These are phyloP conservation scores for Hymenoscyphus scutula DNA, from an alignment of 2,329 filamentous ascomycete species.

Conservation along the genomic window DNA sequence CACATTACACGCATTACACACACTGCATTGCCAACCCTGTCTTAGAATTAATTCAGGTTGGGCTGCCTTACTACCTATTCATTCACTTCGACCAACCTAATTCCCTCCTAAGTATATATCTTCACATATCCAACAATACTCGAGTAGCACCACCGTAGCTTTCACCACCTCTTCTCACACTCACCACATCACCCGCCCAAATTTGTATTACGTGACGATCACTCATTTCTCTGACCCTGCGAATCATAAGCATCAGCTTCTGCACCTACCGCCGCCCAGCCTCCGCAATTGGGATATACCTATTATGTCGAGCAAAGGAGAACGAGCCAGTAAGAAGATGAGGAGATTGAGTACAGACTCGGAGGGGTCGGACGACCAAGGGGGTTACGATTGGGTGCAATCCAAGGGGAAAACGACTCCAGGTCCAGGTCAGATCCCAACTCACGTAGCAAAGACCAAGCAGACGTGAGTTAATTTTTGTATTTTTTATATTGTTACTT, in stretches of 20 bases:
- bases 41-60: too few relatives aligned
- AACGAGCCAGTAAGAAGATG: conserved; percentile 30
- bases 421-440: conserved; percentile 10
- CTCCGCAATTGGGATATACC: conserved; percentile 3
- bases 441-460: too few relatives aligned
- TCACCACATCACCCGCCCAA: background rate
- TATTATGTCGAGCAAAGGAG: conserved; percentile 29
- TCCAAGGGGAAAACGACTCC: conserved; percentile 16
- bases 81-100: too few relatives aligned
- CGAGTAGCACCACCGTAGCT: background rate
- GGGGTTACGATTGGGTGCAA: conserved; percentile 28
- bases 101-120: too few relatives aligned
- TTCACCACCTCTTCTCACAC: background rate
- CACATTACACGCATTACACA: background rate
- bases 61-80: too few relatives aligned
- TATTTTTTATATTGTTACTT: background rate
- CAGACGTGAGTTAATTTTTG: conserved; percentile 9
- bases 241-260: background rate
- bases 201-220: background rate
- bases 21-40: background rate
- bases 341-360: conserved; percentile 34
- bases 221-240: background rate
- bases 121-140: background rate
- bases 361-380: conserved; percentile 30
- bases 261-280: background rate